Conservation (phyloP, 78 protist genomes). For the Polysphondylium violaceum region DNA sequence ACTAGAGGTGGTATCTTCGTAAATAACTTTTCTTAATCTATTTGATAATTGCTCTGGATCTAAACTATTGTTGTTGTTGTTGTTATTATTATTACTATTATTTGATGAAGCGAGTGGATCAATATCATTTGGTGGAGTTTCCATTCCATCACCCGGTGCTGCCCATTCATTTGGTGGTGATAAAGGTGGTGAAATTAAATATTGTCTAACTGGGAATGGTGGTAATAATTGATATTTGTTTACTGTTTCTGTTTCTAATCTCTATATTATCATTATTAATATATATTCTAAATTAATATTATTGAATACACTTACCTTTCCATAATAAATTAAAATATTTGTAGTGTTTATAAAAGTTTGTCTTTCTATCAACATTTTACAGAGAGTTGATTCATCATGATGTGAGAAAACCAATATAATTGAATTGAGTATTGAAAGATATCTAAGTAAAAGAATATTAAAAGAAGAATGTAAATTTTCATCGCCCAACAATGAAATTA, state of each 20-base stretch:
- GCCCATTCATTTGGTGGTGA: constrained; percentile 68
- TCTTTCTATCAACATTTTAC: constrained; percentile 35
- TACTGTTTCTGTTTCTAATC: neutral
- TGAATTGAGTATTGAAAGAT: constrained; percentile 22
- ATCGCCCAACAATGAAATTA: neutral
- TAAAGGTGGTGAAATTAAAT: constrained; percentile 61
- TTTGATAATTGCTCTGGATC: constrained; percentile 23
- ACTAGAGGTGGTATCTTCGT: constrained; percentile 41
- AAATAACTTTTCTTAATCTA: constrained; percentile 24
- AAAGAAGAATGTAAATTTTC: constrained; percentile 5
- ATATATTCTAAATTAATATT: neutral
- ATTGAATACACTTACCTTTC: constrained; percentile 28
- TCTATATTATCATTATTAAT: constrained; percentile 17
- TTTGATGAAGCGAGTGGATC: neutral
- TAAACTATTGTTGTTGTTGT: neutral
- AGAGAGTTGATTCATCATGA: constrained; percentile 34
- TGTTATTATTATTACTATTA: neutral
- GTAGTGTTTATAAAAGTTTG: constrained; percentile 10
- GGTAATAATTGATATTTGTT: constrained; percentile 44
- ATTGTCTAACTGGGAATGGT: constrained; percentile 62
- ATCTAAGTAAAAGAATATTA: constrained; percentile 19
- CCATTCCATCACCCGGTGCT: constrained; percentile 68
- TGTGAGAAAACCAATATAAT: constrained; percentile 45
- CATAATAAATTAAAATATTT: constrained; percentile 31
- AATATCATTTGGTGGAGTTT: constrained; percentile 23